Conservation (phyloP, 23 red algal genomes). For the Agarophyton chilense region DNA sequence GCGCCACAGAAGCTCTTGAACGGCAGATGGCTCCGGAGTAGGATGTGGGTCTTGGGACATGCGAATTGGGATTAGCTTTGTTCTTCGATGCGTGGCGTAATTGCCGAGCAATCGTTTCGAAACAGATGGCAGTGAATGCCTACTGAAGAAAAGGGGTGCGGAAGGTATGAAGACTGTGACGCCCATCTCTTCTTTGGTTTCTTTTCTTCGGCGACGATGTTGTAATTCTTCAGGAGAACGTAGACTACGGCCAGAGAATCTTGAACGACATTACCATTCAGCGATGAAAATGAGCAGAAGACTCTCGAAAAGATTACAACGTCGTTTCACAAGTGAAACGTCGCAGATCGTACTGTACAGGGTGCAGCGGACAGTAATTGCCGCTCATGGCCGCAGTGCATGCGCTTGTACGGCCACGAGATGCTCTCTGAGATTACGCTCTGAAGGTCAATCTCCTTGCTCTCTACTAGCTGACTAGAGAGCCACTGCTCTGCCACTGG, state of each 20-base stretch:
- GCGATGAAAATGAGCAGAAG: too few relatives aligned
- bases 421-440: constrained; percentile 28
- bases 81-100: too few relatives aligned
- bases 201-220: too few relatives aligned
- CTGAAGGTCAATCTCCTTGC: not conserved
- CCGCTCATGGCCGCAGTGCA: not conserved
- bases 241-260: too few relatives aligned
- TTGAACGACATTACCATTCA: too few relatives aligned
- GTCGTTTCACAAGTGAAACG: constrained; percentile 2
- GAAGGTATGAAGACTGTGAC: not conserved
- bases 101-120: not conserved
- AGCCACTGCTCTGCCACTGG: not conserved
- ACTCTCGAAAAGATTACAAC: not conserved
- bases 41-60: not conserved
- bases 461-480: not conserved
- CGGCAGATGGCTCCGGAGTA: not conserved
- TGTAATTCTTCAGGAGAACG: too few relatives aligned
- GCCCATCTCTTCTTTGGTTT: not conserved
- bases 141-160: not conserved
- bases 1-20: not conserved
- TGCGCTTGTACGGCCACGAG: not conserved
- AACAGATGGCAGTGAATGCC: not conserved
- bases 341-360: not conserved
- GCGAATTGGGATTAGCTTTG: not conserved
- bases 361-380: not conserved